Evolutionary conservation across 768 basidiomycete genomes (phyloP), one percentile per base, ranked within the genome.

Genomic region (Clitopilus hobsonii): DNA sequence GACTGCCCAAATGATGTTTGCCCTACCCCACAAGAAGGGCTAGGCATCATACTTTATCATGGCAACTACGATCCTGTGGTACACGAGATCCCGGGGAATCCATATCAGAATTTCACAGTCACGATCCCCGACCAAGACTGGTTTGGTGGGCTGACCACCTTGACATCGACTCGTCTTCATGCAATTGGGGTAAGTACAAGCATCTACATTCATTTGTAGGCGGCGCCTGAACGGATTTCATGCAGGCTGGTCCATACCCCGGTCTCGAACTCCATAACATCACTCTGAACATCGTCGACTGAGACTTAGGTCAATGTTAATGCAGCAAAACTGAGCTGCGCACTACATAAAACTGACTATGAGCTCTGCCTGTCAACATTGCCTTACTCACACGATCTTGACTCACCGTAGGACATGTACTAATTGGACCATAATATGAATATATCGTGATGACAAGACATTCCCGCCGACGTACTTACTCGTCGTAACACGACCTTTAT

Each of bases 1-100:
- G 51, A 51, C 0, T 74, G 73, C 54, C 45, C 26, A 5, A 20
- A 18, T 45, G 56, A 59, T 1, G 53, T 54, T 6, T 72, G 72
- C 54, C 61, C 24, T 1, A 56, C 66, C 5, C 65, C 70, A n/a
- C 60, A 54, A 38, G 36, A 60, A 1, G 61, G 28, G 32, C 60
- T 73, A 53, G 71, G 72, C 13, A 22, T n/a, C 24, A 60, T 73
- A 54, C 60, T 74, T 4, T 74, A 70, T 51, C 67, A 70, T 27
- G 73, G 73, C 6, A 58, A 62, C 0, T 74, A 67, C 55, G 60
- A 63, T 18, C 69, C 69, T 13, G 18, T 51, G 6, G 63, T 61
- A 49, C 59, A 63, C 5, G 54, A 61, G 26, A 27, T 52, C 29
- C 5, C 53, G 5, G 57, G 54, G 6, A 61, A 62, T 5, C 60